Conservation (phyloP, 352 stramenopile species). For the Globisporangium splendens region DNA sequence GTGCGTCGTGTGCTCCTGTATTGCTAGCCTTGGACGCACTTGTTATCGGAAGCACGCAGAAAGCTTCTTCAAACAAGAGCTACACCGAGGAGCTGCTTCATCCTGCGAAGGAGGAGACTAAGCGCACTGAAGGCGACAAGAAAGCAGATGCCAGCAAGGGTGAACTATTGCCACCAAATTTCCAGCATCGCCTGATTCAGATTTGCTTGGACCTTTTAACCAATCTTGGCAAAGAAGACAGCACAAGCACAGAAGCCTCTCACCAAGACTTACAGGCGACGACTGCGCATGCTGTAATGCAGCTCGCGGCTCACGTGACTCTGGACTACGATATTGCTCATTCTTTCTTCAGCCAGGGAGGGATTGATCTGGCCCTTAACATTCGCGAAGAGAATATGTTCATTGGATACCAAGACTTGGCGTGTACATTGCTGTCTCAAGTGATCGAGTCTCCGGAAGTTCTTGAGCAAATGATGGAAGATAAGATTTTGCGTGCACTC, state of each 20-base stretch:
- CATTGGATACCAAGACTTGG: conserved; percentile 70
- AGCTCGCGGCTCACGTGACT: conserved; percentile 65
- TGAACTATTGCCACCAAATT: conserved; percentile 14
- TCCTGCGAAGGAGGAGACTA: conserved; percentile 10
- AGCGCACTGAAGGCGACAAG: conserved; percentile 5
- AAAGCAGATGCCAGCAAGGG: conserved; percentile 13
- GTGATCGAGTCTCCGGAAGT: conserved; percentile 79
- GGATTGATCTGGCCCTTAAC: conserved; percentile 58
- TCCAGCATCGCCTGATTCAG: conserved; percentile 34
- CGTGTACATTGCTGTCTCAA: conserved; percentile 63
- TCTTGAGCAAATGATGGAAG: conserved; percentile 84
- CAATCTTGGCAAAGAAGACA: conserved; percentile 1
- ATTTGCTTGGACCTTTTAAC: conserved; percentile 31
- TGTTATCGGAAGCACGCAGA: conserved; percentile 7
- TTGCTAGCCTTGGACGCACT: conserved; percentile 68
- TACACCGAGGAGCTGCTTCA: conserved; percentile 3
- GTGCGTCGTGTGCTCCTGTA: conserved; percentile 48
- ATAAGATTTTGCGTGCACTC: conserved; percentile 77
- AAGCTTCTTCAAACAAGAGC: background rate
- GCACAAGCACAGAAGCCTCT: background rate
- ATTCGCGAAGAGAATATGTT: conserved; percentile 48
- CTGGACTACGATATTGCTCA: conserved; percentile 71
- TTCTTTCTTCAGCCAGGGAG: conserved; percentile 45
- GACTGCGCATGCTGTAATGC: conserved; percentile 65
- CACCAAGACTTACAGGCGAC: conserved; percentile 20